Evolutionary conservation across 1,139 yeast species (phyloP), one percentile per base, ranked within the genome.

Genomic region (Entelexis paramagnoliae): DNA sequence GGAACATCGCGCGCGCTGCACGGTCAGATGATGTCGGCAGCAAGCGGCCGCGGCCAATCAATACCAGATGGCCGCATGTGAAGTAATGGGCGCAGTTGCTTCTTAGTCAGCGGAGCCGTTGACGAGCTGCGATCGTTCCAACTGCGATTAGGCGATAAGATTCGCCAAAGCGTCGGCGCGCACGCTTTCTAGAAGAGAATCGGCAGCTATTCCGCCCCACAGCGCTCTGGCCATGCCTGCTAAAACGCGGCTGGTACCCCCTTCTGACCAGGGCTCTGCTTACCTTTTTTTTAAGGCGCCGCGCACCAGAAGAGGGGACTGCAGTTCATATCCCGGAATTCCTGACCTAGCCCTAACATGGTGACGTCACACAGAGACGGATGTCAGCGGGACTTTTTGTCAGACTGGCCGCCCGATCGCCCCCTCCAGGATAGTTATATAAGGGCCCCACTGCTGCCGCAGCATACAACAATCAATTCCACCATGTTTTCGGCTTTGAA

Each of bases 371-470:
- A 26, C 19, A 10, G 10, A 6, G 10, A 24, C 4, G 13, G n/a
- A 26, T 3, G 44, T 39, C 30, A 39, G 42, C 42, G 19, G 42
- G 3, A 13, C 44, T 40, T 40, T 40, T 40, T n/a, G 34, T 28
- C 33, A 40, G 34, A 34, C 44, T 16, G 11, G 41, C 28, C 44
- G 44, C 44, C 44, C 44, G 44, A 40, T 40, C 44, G 44, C 34
- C 44, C 34, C 29, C 33, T 8, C 44, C 44, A 17, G 42, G 11
- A 24, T 24, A 39, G 42, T 20, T 42, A 42, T 42, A 42, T 42
- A 42, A 42, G 17, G 28, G 36, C 29, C 28, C 6, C n/a, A 8
- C n/a, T 22, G 16, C n/a, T n/a, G 22, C 33, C 16, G 8, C 28
- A 10, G 20, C n/a, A 1, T 3, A 24, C 42, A 11, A 10, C 29